Evolutionary conservation across 139 green algal genomes (phyloP).

Genomic region (Ulvella scutata): DNA sequence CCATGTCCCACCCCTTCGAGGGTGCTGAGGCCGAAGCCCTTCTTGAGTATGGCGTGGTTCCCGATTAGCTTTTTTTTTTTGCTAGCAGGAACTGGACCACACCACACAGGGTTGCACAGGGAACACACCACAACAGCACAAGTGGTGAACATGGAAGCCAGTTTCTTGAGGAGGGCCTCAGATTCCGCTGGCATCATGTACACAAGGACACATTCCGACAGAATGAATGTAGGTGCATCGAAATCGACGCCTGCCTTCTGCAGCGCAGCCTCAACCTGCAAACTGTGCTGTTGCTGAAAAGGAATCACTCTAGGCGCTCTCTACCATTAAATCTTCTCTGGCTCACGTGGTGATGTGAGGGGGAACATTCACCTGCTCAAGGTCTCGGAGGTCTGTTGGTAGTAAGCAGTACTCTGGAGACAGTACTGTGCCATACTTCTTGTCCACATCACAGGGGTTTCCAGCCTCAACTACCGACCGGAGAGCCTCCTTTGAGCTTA

Average conservation of each 20-base stretch:
- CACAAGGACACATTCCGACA: slow-evolving; percentile 78
- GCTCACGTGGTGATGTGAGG: too few species aligned
- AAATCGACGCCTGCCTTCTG: slow-evolving; percentile 27
- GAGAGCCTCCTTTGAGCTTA: neutral
- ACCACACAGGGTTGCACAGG: neutral
- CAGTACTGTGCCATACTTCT: slow-evolving; percentile 5
- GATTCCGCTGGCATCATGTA: slow-evolving; percentile 61
- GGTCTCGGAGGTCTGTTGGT: slow-evolving; percentile 47
- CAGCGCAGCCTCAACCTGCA: slow-evolving; percentile 23
- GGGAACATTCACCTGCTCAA: neutral
- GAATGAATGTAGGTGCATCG: slow-evolving; percentile 46
- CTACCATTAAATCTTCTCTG: too few species aligned
- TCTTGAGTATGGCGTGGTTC: too few species aligned
- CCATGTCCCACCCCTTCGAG: too few species aligned
- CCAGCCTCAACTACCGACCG: neutral
- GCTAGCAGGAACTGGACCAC: neutral
- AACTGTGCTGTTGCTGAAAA: too few species aligned
- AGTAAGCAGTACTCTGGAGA: slow-evolving; percentile 36
- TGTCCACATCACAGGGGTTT: neutral
- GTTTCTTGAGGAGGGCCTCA: slow-evolving; percentile 24
- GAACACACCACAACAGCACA: slow-evolving; percentile 20
- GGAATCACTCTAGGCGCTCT: too few species aligned
- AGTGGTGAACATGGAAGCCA: slow-evolving; percentile 22
- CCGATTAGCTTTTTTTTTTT: neutral
- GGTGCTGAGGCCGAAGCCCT: too few species aligned